phyloP scores from a whole-genome alignment of 441 rosid species.

The Aleurites moluccanus region DNA sequence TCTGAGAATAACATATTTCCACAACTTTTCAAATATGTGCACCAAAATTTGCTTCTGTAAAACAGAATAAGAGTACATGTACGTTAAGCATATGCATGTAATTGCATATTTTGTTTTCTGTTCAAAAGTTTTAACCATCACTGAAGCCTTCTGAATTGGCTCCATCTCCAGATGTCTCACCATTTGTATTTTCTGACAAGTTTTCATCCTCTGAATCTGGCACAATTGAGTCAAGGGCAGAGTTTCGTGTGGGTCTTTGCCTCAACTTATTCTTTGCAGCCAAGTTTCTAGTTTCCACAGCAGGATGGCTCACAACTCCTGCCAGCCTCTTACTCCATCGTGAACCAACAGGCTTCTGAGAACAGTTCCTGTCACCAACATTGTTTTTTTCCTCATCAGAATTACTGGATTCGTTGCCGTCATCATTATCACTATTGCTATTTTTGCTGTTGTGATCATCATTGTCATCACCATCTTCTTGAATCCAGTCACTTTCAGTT shows the following conservation, averaged over 20 bases:
- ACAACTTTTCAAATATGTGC: not conserved
- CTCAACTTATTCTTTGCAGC: slow-evolving; percentile 47
- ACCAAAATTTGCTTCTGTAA: slow-evolving; percentile 24
- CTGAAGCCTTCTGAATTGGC: slow-evolving; percentile 26
- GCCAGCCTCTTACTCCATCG: slow-evolving; percentile 43
- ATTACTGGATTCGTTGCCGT: slow-evolving; percentile 15
- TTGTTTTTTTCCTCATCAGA: slow-evolving; percentile 26
- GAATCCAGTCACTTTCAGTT: slow-evolving; percentile 31
- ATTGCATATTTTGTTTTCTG: not conserved
- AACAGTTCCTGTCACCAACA: slow-evolving; percentile 20
- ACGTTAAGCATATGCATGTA: not conserved
- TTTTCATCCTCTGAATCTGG: slow-evolving; percentile 50
- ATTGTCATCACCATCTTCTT: slow-evolving; percentile 16
- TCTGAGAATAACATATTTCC: not conserved
- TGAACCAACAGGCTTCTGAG: slow-evolving; percentile 27
- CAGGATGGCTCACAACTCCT: slow-evolving; percentile 30
- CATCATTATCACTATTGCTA: slow-evolving; percentile 19
- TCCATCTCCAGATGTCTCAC: slow-evolving; percentile 18
- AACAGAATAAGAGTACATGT: not conserved
- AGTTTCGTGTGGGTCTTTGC: slow-evolving; percentile 57
- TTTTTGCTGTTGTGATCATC: slow-evolving; percentile 26
- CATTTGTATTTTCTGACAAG: slow-evolving; percentile 10
- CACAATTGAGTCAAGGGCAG: slow-evolving; percentile 43
- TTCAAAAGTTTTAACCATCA: slow-evolving; percentile 17
- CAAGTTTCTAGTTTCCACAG: slow-evolving; percentile 32